These are phyloP conservation scores for Patellifolia procumbens DNA, from an alignment of 179 eudicot species.

Conservation along the genomic window DNA sequence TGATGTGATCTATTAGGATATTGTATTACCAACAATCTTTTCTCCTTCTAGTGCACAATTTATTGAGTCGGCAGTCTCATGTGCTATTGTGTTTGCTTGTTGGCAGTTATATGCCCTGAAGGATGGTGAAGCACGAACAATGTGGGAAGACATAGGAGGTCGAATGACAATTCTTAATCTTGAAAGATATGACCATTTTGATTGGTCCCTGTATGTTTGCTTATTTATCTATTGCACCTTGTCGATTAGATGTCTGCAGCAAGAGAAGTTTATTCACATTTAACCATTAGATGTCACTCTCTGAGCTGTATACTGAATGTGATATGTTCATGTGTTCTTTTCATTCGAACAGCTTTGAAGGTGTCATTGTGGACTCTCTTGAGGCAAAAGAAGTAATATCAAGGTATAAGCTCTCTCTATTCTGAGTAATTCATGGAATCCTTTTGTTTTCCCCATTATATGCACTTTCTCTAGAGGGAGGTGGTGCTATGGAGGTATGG, in stretches of 20 bases:
- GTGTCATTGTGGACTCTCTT: slow-evolving; percentile 75
- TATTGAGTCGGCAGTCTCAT: slow-evolving; percentile 5
- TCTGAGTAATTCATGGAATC: background rate
- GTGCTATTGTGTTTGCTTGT: slow-evolving; percentile 14
- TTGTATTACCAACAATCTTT: background rate
- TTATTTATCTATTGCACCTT: slow-evolving; percentile 38
- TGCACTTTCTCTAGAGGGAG: slow-evolving; percentile 2
- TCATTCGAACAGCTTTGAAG: slow-evolving; percentile 70
- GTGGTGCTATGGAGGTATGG: slow-evolving; percentile 4
- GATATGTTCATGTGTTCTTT: slow-evolving; percentile 23
- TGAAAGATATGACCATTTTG: slow-evolving; percentile 63
- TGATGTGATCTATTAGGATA: background rate
- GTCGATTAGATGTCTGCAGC: slow-evolving; percentile 27
- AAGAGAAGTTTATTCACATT: slow-evolving; percentile 24
- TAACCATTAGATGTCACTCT: slow-evolving; percentile 11
- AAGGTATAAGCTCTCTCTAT: slow-evolving; percentile 48
- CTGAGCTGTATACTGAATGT: background rate
- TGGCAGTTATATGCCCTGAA: slow-evolving; percentile 69
- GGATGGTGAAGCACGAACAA: slow-evolving; percentile 63
- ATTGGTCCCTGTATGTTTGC: slow-evolving; percentile 91
- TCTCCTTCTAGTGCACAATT: background rate
- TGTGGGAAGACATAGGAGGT: slow-evolving; percentile 80
- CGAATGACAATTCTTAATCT: slow-evolving; percentile 62
- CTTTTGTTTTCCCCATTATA: background rate
- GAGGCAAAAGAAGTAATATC: slow-evolving; percentile 73